phyloP scores from a whole-genome alignment of 2,329 filamentous ascomycete genomes.

The Bipolaris bicolor region DNA sequence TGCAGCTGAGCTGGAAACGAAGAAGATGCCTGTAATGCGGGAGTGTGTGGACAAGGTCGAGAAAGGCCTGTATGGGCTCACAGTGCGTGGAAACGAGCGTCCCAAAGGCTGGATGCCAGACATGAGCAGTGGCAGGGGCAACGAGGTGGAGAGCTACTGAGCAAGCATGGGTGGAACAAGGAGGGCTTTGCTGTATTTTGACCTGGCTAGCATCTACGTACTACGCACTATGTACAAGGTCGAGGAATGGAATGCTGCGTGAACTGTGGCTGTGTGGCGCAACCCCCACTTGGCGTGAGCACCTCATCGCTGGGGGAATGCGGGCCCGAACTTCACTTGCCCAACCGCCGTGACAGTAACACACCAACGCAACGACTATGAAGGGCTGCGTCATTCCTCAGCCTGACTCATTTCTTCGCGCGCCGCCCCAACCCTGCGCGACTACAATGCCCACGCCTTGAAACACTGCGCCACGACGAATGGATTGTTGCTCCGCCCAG shows the following conservation, averaged over 20 bases:
- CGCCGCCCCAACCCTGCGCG: conserved; percentile 31
- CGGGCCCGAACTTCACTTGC: conserved; percentile 22
- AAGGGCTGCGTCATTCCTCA: conserved; percentile 30
- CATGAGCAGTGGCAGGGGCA: conserved; percentile 55
- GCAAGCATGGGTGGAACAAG: neutral
- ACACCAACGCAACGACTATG: conserved; percentile 14
- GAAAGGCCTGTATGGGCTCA: conserved; percentile 83
- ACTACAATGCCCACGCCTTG: conserved; percentile 37
- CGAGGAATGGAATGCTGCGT: neutral
- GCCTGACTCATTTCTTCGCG: conserved; percentile 27
- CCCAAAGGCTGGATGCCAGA: conserved; percentile 94
- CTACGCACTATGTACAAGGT: too few relatives aligned
- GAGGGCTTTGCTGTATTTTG: neutral
- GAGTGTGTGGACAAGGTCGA: conserved; percentile 94
- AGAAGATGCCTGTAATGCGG: conserved; percentile 87
- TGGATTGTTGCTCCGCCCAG: conserved; percentile 36
- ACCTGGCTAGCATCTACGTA: neutral
- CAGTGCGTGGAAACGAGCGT: conserved; percentile 84
- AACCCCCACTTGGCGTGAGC: conserved; percentile 24
- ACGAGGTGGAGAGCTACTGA: conserved; percentile 52
- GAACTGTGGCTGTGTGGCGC: conserved; percentile 21
- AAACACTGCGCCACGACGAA: conserved; percentile 22
- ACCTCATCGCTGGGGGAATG: conserved; percentile 17
- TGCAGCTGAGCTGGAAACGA: conserved; percentile 65
- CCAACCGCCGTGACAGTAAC: conserved; percentile 22